Base-by-base conservation (phyloP, 805 yeast genomes). In the Priceomyces melissophilus region DNA sequence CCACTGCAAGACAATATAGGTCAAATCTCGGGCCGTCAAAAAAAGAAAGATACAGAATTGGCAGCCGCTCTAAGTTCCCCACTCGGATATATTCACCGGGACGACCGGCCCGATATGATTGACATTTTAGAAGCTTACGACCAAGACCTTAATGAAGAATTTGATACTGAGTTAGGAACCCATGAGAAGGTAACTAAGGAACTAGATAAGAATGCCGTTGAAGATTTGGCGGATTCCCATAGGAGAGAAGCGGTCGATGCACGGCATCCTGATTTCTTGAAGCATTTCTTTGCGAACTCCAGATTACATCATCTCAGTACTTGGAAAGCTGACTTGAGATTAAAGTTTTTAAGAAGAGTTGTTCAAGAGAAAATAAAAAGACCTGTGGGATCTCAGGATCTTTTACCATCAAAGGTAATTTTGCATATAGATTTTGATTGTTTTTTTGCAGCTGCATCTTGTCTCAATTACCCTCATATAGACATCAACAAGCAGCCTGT, bases 391-490 rank as follows among this genome's bases (percentile, higher is more conserved):
- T 20, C 25, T 4, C 35, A 12, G 4, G 35, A 17, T 8, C 25
- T 8, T 5, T 4, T 20, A 9, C 13, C 12, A 10, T 32, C 37
- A 17, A 53, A 52, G 27, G 56, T 74, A 1, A 76, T 90, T 8
- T 57, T 90, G 40, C 97, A 91, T 58, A 73, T 91, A 27, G 99
- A 91, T 58, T 91, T 89, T 60, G 99, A 91, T 59, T 88, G 96
- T 48, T 91, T 93, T 54, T 91, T 91, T 63, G 97, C 90, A 2
- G 75, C 95, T 0, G 96, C 84, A 0, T 85, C 96, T 0, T 76
- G 87, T 2, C 62, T 81, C 40, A 69, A 63, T 11, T 65, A 70
- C 32, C 82, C 84, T 0, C 70, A 79, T 2, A 55, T 82, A 12
- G 78, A 77, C 43, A 72, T 78, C 45, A 61, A 50, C 28, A 71